Evolutionary conservation across 257 asterid species (phyloP), one percentile per base, ranked within the genome.

Genomic region (Salvia rosmarinus): DNA sequence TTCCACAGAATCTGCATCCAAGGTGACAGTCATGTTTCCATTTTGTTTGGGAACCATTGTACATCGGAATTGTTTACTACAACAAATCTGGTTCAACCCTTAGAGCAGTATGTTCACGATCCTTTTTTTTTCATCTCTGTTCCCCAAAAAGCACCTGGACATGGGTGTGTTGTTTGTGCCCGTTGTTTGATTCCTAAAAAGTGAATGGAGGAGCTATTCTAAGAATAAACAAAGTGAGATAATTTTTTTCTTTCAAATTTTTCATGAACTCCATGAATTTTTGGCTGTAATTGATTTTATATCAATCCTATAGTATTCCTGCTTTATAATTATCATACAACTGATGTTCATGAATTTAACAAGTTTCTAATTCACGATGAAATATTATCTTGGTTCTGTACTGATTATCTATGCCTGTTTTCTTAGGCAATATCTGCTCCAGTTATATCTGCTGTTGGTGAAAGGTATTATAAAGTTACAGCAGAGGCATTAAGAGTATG

Each of bases 401-500:
- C 66, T 78, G 67, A 73, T 77, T 49, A 37, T 37, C 35, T 67
- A 12, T 47, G 43, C 39, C 55, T 78, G 44, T 73, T 54, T 79
- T 60, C 70, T 65, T 72, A 95, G 99, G 95, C 93, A 12, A 85
- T 95, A 72, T 87, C 98, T 72, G 89, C 93, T 75, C 97, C 98
- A 57, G 84, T 95, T 64, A 87, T 95, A 85, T 90, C 97, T 77
- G 97, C 99, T 75, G 89, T 87, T 17, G 97, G 97, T 67, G 99
- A 95, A 78, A 88, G 98, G 58, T 95, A 95, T 81, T 95, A 95
- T 80, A 95, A 95, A 77, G 98, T 95, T 80, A 91, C 98, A 25
- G 99, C 99, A 61, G 99, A 95, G 75, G 99, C 99, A 40, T 83
- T 95, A 68, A 82, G 98, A 85, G 99, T 85, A 47, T 95, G 98